These are phyloP conservation scores for Arabis hirsuta DNA, from an alignment of 345 rosid species.

Conservation along the genomic window DNA sequence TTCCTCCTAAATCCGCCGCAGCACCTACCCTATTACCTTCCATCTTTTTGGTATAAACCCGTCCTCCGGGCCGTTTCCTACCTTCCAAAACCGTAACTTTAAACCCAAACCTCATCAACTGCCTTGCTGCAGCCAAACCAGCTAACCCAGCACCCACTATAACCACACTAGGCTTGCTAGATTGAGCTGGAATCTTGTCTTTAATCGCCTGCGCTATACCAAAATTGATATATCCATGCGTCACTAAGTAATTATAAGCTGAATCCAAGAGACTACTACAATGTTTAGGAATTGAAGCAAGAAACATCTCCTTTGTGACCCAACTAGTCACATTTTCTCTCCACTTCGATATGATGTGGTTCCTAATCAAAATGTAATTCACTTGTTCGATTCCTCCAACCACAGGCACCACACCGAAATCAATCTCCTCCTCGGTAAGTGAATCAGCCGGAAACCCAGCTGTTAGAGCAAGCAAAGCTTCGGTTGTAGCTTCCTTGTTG, in stretches of 20 bases:
- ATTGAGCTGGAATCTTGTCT: conserved; percentile 66
- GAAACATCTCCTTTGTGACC: conserved; percentile 77
- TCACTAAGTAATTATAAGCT: conserved; percentile 76
- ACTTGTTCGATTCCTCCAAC: conserved; percentile 97
- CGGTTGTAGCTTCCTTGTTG: conserved; percentile 85
- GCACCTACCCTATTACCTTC: conserved; percentile 81
- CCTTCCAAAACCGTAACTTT: conserved; percentile 91
- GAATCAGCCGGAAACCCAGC: conserved; percentile 98
- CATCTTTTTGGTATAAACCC: conserved; percentile 96
- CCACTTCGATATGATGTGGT: conserved; percentile 88
- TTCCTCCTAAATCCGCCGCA: conserved; percentile 96
- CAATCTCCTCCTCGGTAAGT: conserved; percentile 86
- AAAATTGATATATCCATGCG: conserved; percentile 83
- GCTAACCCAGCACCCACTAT: conserved; percentile 92
- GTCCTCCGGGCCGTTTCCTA: conserved; percentile 97
- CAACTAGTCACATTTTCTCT: conserved; percentile 73
- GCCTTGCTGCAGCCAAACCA: conserved; percentile 91
- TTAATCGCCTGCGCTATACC: conserved; percentile 80
- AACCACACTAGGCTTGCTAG: conserved; percentile 55
- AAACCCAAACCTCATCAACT: conserved; percentile 85
- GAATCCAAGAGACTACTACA: conserved; percentile 72
- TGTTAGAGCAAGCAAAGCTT: conserved; percentile 83
- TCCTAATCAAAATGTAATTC: conserved; percentile 86
- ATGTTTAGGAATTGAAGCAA: conserved; percentile 69
- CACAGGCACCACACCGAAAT: conserved; percentile 74